Base-by-base conservation (phyloP, 2,329 filamentous ascomycete genomes). In the Chrysosporium keratinophilum region DNA sequence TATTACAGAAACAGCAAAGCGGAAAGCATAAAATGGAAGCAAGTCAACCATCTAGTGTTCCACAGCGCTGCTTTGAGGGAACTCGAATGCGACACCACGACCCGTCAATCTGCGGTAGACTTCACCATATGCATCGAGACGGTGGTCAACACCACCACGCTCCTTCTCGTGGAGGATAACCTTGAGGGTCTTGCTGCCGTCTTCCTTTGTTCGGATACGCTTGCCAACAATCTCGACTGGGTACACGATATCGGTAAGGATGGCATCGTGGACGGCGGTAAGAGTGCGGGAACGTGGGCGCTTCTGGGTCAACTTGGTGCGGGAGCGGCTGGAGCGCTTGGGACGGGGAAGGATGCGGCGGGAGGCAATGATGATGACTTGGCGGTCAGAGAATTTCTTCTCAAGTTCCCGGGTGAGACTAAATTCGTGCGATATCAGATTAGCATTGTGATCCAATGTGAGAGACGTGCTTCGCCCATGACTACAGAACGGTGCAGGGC, bases 381-480 rank as follows among this genome's bases (percentile, higher is more conserved):
- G 93, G 78, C 93, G 93, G 83, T 98, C 93, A 63, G 93, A 97
- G 88, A 98, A 98, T 82, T 98, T 98, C 89, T 98, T 98, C 87
- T 98, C 93, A 73, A 98, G 90, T 83, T 98, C 93, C 79, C 93
- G 93, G 77, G 93, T 98, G 73, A 98, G 85, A 74, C 91, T 97
- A 60, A 41, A 46, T 12, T 37, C n/a, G 15, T 33, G 10, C 9
- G 45, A 28, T 54, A 31, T 45, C 23, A 15, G 28, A 43, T 58
- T 40, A 44, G 41, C n/a, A 50, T 41, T 20, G 23, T 10, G 10
- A 1, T 17, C 19, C 4, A 34, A 23, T 34, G 23, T 37, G 14
- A 6, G 14, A 31, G 23, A 40, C 9, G 15, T 39, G 9, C 11
- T 14, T 17, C 11, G 31, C 1, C 5, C 20, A 2, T 46, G 17